Percentiles rank a stretch among this genome's conserved stretches.
Evolutionary conservation across 495 filamentous ascomycete genomes (phyloP).

Genomic region (Penicillium odoratum): DNA sequence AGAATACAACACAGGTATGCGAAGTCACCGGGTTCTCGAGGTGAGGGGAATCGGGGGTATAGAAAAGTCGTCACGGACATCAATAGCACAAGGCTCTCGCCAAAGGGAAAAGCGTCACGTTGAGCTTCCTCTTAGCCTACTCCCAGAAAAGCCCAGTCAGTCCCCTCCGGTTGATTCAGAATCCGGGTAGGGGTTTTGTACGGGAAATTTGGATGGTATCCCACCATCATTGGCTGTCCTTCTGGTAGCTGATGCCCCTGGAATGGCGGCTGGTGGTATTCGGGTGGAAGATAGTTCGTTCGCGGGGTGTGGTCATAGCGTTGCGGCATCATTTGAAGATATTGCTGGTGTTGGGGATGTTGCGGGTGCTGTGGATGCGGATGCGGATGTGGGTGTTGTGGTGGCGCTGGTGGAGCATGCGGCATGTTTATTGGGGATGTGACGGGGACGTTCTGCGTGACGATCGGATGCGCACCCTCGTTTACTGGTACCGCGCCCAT

Average conservation of each 20-base stretch:
- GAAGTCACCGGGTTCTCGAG: constrained; percentile 11
- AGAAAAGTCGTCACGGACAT: constrained; percentile 33
- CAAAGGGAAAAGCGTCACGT: constrained; percentile 17
- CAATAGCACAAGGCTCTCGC: constrained; percentile 20
- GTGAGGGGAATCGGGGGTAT: constrained; percentile 18
- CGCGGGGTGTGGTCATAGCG: constrained; percentile 39
- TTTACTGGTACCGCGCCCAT: constrained; percentile 34
- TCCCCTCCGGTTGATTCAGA: constrained; percentile 46
- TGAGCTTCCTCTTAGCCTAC: constrained; percentile 37
- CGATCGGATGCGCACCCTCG: constrained; percentile 29
- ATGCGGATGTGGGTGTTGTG: constrained; percentile 33
- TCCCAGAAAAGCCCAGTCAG: constrained; percentile 49
- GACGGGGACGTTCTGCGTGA: constrained; percentile 33
- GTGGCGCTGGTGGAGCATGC: constrained; percentile 36
- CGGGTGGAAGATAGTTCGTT: constrained; percentile 37
- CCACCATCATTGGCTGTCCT: constrained; percentile 39
- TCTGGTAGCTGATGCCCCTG: constrained; percentile 32
- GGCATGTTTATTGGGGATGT: constrained; percentile 35
- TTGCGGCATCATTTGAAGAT: constrained; percentile 42
- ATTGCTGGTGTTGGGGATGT: constrained; percentile 21
- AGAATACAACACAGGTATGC: constrained; percentile 8
- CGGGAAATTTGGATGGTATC: constrained; percentile 39
- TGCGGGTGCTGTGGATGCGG: constrained; percentile 28
- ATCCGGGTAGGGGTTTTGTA: constrained; percentile 42
- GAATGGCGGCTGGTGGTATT: constrained; percentile 34